Conservation (phyloP, 2,329 filamentous ascomycete species). For the Clonostachys solani region DNA sequence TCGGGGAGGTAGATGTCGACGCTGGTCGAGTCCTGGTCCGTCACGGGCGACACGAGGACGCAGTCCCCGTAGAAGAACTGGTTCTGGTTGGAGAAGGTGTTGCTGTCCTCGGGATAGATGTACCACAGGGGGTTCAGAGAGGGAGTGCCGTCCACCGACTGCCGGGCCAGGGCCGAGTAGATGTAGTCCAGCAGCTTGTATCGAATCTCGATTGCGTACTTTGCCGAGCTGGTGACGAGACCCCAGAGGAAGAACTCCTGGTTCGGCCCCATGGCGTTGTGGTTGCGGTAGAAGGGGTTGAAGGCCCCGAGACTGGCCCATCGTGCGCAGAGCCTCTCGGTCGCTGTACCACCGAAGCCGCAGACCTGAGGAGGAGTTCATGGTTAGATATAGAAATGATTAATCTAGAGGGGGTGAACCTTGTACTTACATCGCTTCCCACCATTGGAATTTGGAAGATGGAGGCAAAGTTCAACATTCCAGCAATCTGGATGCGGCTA, state of each 20-base stretch:
- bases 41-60: slow-evolving; percentile 40
- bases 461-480: slow-evolving; percentile 56
- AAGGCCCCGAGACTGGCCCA: slow-evolving; percentile 66
- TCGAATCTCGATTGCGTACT: slow-evolving; percentile 62
- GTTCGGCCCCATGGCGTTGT: slow-evolving; percentile 37
- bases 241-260: slow-evolving; percentile 69
- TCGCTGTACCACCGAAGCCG: slow-evolving; percentile 65
- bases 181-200: slow-evolving; percentile 72
- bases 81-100: slow-evolving; percentile 35
- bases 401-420: no score
- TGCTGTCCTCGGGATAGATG: slow-evolving; percentile 50
- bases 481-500: slow-evolving; percentile 49
- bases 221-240: slow-evolving; percentile 55
- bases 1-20: slow-evolving; percentile 42
- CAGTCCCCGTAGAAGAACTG: slow-evolving; percentile 44
- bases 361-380: slow-evolving; percentile 40
- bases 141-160: slow-evolving; percentile 58
- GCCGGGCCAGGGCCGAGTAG: slow-evolving; percentile 63
- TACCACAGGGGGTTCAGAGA: slow-evolving; percentile 68
- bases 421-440: slow-evolving; percentile 51
- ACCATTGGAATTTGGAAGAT: slow-evolving; percentile 68
- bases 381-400: not conserved
- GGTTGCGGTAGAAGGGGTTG: slow-evolving; percentile 65
- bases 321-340: slow-evolving; percentile 57
- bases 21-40: slow-evolving; percentile 32